phyloP scores from a whole-genome alignment of 2,329 filamentous ascomycete genomes.

The Corynespora cassiicola region DNA sequence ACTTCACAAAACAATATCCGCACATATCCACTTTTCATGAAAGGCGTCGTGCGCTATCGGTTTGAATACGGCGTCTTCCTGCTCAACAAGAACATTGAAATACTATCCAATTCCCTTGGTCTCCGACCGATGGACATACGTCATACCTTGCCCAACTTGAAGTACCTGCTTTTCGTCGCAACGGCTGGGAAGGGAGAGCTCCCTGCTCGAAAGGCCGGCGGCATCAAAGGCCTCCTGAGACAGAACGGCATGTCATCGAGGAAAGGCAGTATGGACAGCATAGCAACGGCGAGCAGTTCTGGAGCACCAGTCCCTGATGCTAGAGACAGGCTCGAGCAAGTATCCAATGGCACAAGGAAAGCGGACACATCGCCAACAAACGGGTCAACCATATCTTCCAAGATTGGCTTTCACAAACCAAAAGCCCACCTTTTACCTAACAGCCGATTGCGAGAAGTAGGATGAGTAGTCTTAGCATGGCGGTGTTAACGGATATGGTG shows the following conservation, averaged over 20 bases:
- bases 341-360: slow-evolving; percentile 15
- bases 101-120: slow-evolving; percentile 67
- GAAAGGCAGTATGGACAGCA: slow-evolving; percentile 43
- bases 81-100: slow-evolving; percentile 94
- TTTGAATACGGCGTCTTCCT: slow-evolving; percentile 97
- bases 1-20: slow-evolving; percentile 40
- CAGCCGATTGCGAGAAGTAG: slow-evolving; percentile 35
- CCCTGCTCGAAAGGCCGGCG: slow-evolving; percentile 50
- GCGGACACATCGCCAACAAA: slow-evolving; percentile 20
- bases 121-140: slow-evolving; percentile 87
- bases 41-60: slow-evolving; percentile 76
- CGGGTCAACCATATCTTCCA: slow-evolving; percentile 15
- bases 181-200: slow-evolving; percentile 76
- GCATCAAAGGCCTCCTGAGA: slow-evolving; percentile 41
- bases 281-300: slow-evolving; percentile 31
- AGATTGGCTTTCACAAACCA: slow-evolving; percentile 22
- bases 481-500: too few relatives aligned
- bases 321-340: slow-evolving; percentile 23
- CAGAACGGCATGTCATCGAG: slow-evolving; percentile 30
- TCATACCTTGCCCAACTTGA: slow-evolving; percentile 90
- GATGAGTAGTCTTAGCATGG: too few relatives aligned
- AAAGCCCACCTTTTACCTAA: slow-evolving; percentile 22
- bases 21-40: slow-evolving; percentile 79
- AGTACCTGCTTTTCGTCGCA: slow-evolving; percentile 89
- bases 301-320: slow-evolving; percentile 26